Conservation (phyloP, 106 monocot genomes). For the Allium fistulosum region DNA sequence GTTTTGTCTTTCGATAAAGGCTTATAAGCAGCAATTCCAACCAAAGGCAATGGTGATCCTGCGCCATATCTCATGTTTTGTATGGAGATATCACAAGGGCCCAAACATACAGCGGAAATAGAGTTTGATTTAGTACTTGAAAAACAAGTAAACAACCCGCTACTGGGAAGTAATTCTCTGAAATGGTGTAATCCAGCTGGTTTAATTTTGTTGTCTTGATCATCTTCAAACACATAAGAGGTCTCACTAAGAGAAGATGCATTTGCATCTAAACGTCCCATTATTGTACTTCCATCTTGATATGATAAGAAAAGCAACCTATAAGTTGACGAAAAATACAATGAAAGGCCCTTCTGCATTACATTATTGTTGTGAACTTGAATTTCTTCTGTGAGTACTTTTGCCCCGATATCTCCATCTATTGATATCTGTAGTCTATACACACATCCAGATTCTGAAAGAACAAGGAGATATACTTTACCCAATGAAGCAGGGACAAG, state of each 20-base stretch:
- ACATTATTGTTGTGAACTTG: slow-evolving; percentile 29
- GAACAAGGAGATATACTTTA: slow-evolving; percentile 72
- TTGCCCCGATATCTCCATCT: slow-evolving; percentile 80
- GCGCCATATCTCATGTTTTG: slow-evolving; percentile 77
- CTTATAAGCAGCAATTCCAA: slow-evolving; percentile 88
- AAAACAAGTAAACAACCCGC: slow-evolving; percentile 65
- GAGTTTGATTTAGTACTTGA: slow-evolving; percentile 71
- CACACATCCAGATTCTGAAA: slow-evolving; percentile 64
- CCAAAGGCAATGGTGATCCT: slow-evolving; percentile 68
- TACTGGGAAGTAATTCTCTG: slow-evolving; percentile 72
- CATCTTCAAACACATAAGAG: slow-evolving; percentile 64
- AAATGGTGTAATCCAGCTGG: slow-evolving; percentile 82
- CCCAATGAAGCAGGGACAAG: slow-evolving; percentile 81
- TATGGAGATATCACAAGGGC: slow-evolving; percentile 39
- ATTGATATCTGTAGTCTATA: slow-evolving; percentile 66
- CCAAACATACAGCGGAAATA: slow-evolving; percentile 45
- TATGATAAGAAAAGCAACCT: slow-evolving; percentile 85
- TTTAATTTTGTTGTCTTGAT: slow-evolving; percentile 59
- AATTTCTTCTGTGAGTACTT: slow-evolving; percentile 57
- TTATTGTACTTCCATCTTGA: slow-evolving; percentile 69
- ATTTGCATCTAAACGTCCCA: slow-evolving; percentile 72
- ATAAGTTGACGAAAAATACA: slow-evolving; percentile 66
- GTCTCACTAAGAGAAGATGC: slow-evolving; percentile 39
- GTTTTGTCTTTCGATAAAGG: slow-evolving; percentile 83
- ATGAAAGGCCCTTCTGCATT: slow-evolving; percentile 55